These are phyloP conservation scores for Cladophialophora immunda DNA, from an alignment of 2,329 filamentous ascomycete genomes.

Conservation along the genomic window DNA sequence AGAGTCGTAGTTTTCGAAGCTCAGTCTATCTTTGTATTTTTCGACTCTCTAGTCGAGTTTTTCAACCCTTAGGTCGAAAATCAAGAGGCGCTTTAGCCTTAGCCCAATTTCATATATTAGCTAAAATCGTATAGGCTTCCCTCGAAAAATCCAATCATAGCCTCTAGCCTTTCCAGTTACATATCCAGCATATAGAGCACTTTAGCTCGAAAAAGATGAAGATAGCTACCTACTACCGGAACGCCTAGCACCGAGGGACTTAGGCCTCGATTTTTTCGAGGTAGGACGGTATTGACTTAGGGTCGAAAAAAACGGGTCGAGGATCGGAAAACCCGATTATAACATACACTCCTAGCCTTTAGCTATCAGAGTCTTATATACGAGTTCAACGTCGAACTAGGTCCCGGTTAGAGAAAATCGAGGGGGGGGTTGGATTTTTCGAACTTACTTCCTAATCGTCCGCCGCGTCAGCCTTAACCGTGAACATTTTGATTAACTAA, in stretches of 20 bases:
- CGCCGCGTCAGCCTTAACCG: background rate
- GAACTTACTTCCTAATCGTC: background rate
- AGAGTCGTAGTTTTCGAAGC: too few relatives aligned
- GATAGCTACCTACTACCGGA: background rate
- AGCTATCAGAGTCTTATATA: background rate
- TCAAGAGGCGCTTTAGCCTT: too few relatives aligned
- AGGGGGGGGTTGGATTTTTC: background rate
- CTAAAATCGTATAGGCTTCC: too few relatives aligned
- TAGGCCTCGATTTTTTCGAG: background rate
- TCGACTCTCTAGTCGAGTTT: too few relatives aligned
- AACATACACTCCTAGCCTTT: background rate
- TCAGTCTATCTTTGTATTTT: too few relatives aligned
- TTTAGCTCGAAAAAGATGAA: background rate
- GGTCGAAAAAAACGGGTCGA: background rate
- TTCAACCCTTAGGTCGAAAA: too few relatives aligned
- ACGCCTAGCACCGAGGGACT: background rate
- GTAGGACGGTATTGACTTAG: background rate
- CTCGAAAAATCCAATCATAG: background rate
- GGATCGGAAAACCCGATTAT: background rate
- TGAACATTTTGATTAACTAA: background rate
- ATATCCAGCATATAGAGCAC: background rate
- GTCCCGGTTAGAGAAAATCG: background rate
- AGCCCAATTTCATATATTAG: too few relatives aligned
- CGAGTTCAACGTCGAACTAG: background rate
- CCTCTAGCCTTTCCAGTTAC: background rate